Base-by-base conservation (phyloP, 2,329 filamentous ascomycete species). In the Colletotrichum sp. region DNA sequence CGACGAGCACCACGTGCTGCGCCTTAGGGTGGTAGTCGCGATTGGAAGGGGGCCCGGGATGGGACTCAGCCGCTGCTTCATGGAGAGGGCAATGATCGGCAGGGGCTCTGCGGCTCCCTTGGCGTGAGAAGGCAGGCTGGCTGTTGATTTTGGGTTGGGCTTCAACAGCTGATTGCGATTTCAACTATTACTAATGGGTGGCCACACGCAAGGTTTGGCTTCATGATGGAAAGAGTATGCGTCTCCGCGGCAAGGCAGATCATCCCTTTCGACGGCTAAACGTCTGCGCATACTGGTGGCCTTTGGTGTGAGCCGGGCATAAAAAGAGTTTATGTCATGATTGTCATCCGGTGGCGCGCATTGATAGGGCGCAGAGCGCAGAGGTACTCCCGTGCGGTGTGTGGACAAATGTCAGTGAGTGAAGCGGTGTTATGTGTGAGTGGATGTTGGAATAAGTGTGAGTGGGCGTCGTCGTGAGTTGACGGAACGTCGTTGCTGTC, bases 1-100 rank as follows among this genome's bases (percentile, higher is more conserved):
- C n/a, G 63, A 30, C 10, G 7, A 66, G 28, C 10, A 49, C 63
- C 57, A 76, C 69, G 69, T 76, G 73, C 69, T 68, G 57, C 70
- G 73, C 59, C 69, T 49, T 76, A 36, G n/a, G 36, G 44, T 24
- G 2, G 15, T 26, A 44, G 44, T 13, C 57, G 13, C 26, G 59
- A 59, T 59, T 30, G 65, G 16, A 64, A 15, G 36, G 55, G 36
- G 24, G 10, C 13, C 36, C 28, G 68, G 52, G 55, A 32, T 26
- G 8, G 59, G 15, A 57, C 26, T 32, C 26, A 44, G 69, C 69
- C 69, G 63, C 44, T 36, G 69, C 72, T 34, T 64, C 69, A 68
- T 55, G 55, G 44, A 16, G 49, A 24, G 28, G 67, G 72, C 30
- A 60, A 71, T 70, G 71, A 65, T 71, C 67, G 26, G n/a, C 72